Evolutionary conservation across 2,329 filamentous ascomycete species (phyloP).

Genomic region (Thelonectria discophora): DNA sequence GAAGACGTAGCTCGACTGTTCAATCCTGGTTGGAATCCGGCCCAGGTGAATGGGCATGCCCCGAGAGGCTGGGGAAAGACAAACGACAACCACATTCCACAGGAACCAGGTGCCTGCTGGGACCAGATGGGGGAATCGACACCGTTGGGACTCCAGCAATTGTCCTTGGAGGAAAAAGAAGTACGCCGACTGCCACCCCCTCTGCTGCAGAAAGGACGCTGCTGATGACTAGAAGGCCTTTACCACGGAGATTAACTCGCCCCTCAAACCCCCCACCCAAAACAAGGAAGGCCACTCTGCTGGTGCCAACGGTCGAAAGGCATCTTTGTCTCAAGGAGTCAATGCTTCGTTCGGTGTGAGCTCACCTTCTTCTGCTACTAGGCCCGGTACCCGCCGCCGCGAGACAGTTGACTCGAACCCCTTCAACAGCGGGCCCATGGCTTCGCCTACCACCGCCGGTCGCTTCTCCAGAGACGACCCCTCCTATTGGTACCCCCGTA

Average conservation of each 20-base stretch:
- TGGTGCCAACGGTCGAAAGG: conserved; percentile 76
- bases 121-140: conserved; percentile 74
- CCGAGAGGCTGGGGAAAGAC: conserved; percentile 79
- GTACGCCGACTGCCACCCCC: conserved; percentile 50
- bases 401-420: conserved; percentile 80
- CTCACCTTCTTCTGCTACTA: conserved; percentile 75
- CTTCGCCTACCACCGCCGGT: conserved; percentile 68
- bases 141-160: conserved; percentile 76
- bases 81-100: conserved; percentile 75
- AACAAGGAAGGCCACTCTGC: conserved; percentile 71
- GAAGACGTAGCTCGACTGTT: conserved; percentile 72
- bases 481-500: conserved; percentile 66
- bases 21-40: conserved; percentile 81
- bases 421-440: conserved; percentile 60
- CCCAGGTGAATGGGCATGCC: conserved; percentile 70
- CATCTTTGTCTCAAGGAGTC: conserved; percentile 78
- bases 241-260: conserved; percentile 88
- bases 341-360: conserved; percentile 72
- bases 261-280: conserved; percentile 84
- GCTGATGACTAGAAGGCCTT: conserved; percentile 69
- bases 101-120: conserved; percentile 94
- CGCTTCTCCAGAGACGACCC: conserved; percentile 71
- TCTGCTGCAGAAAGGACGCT: conserved; percentile 3
- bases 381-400: conserved; percentile 81
- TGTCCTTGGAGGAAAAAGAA: conserved; percentile 70